A percentile compares a stretch with the other conserved stretches of the same genome.
Evolutionary conservation across 2,329 filamentous ascomycete species (phyloP).

Genomic region (Microcyclosporella mali): DNA sequence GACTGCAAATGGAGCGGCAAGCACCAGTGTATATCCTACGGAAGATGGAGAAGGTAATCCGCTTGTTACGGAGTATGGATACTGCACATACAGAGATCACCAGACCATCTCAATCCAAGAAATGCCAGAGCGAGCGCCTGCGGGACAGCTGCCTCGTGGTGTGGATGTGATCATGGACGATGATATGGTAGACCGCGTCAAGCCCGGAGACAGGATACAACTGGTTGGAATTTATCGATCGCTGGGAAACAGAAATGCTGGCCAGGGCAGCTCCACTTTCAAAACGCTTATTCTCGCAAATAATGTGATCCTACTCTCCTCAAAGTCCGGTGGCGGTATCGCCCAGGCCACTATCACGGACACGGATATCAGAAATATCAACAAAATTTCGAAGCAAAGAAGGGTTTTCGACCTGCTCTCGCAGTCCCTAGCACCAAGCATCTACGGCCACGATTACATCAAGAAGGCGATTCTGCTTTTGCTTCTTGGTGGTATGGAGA

Average conservation of each 20-base stretch:
- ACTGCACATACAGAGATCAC: conserved; percentile 91
- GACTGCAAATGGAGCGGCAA: conserved; percentile 79
- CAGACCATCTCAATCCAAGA: conserved; percentile 98
- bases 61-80: conserved; percentile 90
- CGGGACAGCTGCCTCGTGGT: conserved; percentile 87
- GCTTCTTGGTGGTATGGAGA: conserved; percentile 93
- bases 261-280: conserved; percentile 85
- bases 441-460: conserved; percentile 94
- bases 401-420: conserved; percentile 89
- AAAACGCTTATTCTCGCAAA: conserved; percentile 91
- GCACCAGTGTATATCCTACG: conserved; percentile 86
- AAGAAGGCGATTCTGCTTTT: conserved; percentile 96
- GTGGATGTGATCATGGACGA: conserved; percentile 97
- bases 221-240: conserved; percentile 95
- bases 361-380: conserved; percentile 96
- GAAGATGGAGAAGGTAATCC: conserved; percentile 91
- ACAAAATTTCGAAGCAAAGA: conserved; percentile 91
- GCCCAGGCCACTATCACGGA: conserved; percentile 90
- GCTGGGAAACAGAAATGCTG: conserved; percentile 87
- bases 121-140: conserved; percentile 95
- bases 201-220: conserved; percentile 93
- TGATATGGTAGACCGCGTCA: conserved; percentile 88
- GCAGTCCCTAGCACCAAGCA: conserved; percentile 90
- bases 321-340: conserved; percentile 90
- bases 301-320: conserved; percentile 88